Evolutionary conservation across 805 yeast species (phyloP), one percentile per base, ranked within the genome.

Genomic region (Groenewaldozyma tartarivorans): DNA sequence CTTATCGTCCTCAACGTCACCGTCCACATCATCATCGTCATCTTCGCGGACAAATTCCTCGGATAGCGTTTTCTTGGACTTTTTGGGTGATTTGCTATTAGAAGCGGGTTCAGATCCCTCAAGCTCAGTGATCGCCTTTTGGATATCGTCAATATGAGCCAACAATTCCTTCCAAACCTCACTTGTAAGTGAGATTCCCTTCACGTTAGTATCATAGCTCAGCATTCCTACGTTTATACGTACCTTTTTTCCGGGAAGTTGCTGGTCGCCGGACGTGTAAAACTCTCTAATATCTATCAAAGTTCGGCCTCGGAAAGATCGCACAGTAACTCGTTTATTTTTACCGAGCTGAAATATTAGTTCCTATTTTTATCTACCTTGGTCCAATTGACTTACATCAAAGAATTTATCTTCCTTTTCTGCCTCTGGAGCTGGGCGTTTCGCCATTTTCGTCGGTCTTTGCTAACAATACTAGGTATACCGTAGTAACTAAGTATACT

Each of bases 231-330:
- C 29, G 29, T 13, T 24, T 13, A 5, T n/a, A 48, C 64, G 39
- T 46, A 64, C 80, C 61, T 88, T 88, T 54, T 77, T 80, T 1
- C 95, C 94, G 0, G 97, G 97, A 45, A 70, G 70, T 64, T 71
- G 67, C 45, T 77, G 79, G 4, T 80, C 80, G 38, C 77, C 74
- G 45, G 40, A 36, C 20, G 40, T 32, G 58, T 85, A 88, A 62
- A 68, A 86, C 57, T 88, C 96, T 44, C 97, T 72, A 40, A 88
- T 82, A 53, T 88, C 95, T 11, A 90, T 75, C 48, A 87, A 63
- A 26, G 72, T 73, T 42, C 66, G 63, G 39, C 78, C 77, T 41
- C 81, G 78, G 66, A 76, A 88, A 49, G 72, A 73, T 43, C 86
- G 70, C 15, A 90, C 86, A 0, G 84, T 74, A 24, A 84, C 81